Evolutionary conservation across 352 stramenopile species (phyloP).

Genomic region (Phytophthora pseudosyringae): DNA sequence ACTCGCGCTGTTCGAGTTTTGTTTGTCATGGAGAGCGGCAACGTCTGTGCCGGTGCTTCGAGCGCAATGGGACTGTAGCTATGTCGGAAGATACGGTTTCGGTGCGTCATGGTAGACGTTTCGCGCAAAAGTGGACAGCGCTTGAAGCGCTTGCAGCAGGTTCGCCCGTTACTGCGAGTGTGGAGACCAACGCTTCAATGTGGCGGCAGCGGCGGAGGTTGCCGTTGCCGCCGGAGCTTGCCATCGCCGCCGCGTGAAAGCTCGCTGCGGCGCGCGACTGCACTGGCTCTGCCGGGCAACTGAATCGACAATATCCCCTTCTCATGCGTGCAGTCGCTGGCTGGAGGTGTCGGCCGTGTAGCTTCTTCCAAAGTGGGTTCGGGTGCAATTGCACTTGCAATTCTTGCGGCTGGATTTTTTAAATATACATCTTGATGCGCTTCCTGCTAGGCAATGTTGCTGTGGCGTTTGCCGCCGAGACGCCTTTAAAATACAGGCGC

Average conservation of each 20-base stretch:
- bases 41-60: constrained; percentile 8
- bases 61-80: constrained; percentile 12
- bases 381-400: constrained; percentile 9
- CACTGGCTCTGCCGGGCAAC: constrained; percentile 17
- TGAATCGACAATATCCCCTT: constrained; percentile 10
- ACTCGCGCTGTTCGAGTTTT: neutral
- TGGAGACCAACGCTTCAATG: constrained; percentile 10
- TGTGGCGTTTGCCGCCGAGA: neutral
- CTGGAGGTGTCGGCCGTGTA: neutral
- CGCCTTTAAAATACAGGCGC: constrained; percentile 15
- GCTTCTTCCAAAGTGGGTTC: constrained; percentile 11
- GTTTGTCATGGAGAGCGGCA: neutral
- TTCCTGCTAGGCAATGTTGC: constrained; percentile 4
- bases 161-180: constrained; percentile 5
- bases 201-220: neutral
- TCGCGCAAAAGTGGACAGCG: constrained; percentile 8
- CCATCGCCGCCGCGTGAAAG: neutral
- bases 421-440: constrained; percentile 17
- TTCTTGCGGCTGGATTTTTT: constrained; percentile 19
- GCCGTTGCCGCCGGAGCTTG: constrained; percentile 5
- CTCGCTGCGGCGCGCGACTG: constrained; percentile 2
- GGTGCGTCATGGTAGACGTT: constrained; percentile 11
- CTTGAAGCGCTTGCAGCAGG: neutral
- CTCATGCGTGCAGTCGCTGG: neutral
- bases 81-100: constrained; percentile 26